phyloP scores from a whole-genome alignment of 352 stramenopile genomes.

The Phytophthora parvispora region DNA sequence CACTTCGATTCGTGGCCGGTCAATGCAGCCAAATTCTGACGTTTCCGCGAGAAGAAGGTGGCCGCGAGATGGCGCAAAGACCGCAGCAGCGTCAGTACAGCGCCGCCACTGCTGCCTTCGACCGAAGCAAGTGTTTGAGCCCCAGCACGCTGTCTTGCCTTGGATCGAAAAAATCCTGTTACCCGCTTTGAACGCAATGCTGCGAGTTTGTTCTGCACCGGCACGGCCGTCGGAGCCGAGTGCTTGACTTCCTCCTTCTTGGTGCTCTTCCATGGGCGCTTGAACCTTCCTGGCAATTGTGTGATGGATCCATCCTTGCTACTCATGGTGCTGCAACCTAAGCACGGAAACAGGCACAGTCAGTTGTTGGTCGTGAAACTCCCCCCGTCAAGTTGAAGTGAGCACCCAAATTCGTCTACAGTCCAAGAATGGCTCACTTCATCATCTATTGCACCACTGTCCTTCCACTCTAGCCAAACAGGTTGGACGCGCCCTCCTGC shows the following conservation, averaged over 20 bases:
- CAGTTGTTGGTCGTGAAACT: constrained; percentile 16
- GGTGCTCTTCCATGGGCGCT: constrained; percentile 11
- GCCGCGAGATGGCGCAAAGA: constrained; percentile 17
- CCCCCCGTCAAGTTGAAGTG: constrained; percentile 12
- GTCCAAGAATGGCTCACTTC: constrained; percentile 17
- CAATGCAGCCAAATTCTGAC: constrained; percentile 3
- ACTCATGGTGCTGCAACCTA: constrained; percentile 13
- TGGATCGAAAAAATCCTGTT: constrained; percentile 23
- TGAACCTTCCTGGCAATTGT: constrained; percentile 32
- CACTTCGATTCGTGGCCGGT: constrained; percentile 20
- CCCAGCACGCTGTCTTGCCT: constrained; percentile 22
- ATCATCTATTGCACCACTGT: constrained; percentile 13
- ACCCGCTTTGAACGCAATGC: constrained; percentile 31
- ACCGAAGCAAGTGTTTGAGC: constrained; percentile 12
- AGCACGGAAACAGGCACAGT: constrained; percentile 8
- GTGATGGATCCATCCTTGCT: constrained; percentile 20
- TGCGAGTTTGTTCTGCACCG: constrained; percentile 16
- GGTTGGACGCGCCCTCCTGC: constrained; percentile 7
- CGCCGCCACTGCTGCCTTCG: background rate
- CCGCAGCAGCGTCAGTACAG: constrained; percentile 18
- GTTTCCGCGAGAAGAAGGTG: constrained; percentile 10
- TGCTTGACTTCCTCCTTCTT: constrained; percentile 22
- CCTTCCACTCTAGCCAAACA: constrained; percentile 35
- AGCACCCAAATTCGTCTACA: constrained; percentile 6
- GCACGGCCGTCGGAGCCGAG: background rate